A percentile compares a stretch with the other conserved stretches of the same genome.
Conservation (phyloP, 1,284 basidiomycete species). For the Trametes hirsuta region DNA sequence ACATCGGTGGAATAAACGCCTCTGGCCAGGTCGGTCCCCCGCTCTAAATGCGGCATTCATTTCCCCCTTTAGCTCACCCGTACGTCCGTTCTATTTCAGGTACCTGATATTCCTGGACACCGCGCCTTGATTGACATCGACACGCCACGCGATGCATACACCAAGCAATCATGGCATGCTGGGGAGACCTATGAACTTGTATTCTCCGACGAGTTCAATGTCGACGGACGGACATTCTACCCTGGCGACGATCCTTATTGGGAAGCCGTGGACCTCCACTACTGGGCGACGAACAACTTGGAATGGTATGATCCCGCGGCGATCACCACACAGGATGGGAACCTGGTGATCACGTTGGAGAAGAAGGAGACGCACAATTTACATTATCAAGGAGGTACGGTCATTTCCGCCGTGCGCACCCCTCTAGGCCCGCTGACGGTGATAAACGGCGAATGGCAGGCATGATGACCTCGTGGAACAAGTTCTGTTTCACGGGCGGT, state of each 20-base stretch:
- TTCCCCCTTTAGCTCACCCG: background rate
- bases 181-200: constrained; percentile 53
- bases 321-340: constrained; percentile 66
- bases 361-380: constrained; percentile 56
- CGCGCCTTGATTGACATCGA: constrained; percentile 53
- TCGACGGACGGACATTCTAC: constrained; percentile 59
- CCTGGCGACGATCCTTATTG: constrained; percentile 62
- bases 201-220: constrained; percentile 73
- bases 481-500: constrained; percentile 68
- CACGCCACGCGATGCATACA: constrained; percentile 50
- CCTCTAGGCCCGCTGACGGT: constrained; percentile 3
- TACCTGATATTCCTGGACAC: constrained; percentile 40
- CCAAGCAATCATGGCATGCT: constrained; percentile 42
- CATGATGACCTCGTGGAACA: constrained; percentile 50
- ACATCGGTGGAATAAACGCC: constrained; percentile 56
- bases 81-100: constrained; percentile 16
- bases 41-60: background rate
- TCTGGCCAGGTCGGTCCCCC: constrained; percentile 45
- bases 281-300: constrained; percentile 59
- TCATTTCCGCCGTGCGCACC: constrained; percentile 21
- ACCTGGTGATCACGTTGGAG: constrained; percentile 59
- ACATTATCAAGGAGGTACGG: constrained; percentile 51
- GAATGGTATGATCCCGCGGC: constrained; percentile 69
- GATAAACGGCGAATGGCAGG: constrained; percentile 19
- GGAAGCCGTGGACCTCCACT: constrained; percentile 74